Percentiles rank a stretch among this genome's conserved stretches.
Conservation (phyloP, 2,329 filamentous ascomycete species). For the Fusarium sp. region DNA sequence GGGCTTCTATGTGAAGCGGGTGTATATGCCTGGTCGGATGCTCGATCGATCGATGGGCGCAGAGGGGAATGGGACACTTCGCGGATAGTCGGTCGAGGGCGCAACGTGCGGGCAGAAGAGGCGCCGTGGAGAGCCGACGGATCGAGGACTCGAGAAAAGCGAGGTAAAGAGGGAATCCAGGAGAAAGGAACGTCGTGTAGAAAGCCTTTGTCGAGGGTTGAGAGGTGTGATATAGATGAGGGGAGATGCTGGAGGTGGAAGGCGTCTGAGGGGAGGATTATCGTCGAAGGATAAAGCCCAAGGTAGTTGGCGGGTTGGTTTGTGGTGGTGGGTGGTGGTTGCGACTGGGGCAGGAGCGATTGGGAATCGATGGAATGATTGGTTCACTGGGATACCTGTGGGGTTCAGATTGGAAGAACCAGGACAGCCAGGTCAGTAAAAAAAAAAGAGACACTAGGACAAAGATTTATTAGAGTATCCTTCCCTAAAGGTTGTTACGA, state of each 20-base stretch:
- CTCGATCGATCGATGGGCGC: conserved; percentile 25
- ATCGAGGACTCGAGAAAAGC: neutral
- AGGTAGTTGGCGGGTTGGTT: conserved; percentile 36
- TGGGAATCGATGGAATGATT: conserved; percentile 31
- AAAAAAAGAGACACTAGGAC: too few relatives aligned
- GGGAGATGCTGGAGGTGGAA: neutral
- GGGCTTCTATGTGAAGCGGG: neutral
- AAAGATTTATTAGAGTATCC: too few relatives aligned
- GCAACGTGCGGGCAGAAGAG: conserved; percentile 34
- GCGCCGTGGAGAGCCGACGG: conserved; percentile 5
- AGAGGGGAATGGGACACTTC: conserved; percentile 19
- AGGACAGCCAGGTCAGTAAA: neutral
- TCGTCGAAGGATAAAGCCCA: conserved; percentile 34
- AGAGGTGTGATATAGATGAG: neutral
- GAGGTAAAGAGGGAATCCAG: neutral
- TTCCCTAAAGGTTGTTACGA: too few relatives aligned
- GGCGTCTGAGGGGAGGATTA: conserved; percentile 14
- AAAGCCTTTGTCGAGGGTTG: neutral
- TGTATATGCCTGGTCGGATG: conserved; percentile 6
- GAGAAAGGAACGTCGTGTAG: conserved; percentile 3
- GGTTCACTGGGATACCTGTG: conserved; percentile 22
- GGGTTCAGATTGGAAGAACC: conserved; percentile 37
- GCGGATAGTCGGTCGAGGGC: conserved; percentile 29
- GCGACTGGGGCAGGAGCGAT: conserved; percentile 40
- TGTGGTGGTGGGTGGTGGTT: conserved; percentile 36